Evolutionary conservation across 2,329 filamentous ascomycete species (phyloP).

Genomic region (Mycosphaerella sp.): DNA sequence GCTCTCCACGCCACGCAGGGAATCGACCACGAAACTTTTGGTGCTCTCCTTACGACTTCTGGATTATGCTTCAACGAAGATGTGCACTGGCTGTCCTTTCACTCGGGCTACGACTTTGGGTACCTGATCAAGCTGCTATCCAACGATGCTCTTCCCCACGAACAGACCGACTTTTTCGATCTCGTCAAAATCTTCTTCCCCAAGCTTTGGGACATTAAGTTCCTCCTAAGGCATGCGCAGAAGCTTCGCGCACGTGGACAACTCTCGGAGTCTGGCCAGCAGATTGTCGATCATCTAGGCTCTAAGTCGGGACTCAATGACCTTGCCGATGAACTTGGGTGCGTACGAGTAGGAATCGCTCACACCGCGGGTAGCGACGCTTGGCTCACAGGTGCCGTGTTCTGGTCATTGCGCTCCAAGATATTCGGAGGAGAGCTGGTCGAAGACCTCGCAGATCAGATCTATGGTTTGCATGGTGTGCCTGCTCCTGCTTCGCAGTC

Average conservation of each 20-base stretch:
- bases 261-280: slow-evolving; percentile 28
- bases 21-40: slow-evolving; percentile 85
- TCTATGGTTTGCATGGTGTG: slow-evolving; percentile 77
- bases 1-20: slow-evolving; percentile 75
- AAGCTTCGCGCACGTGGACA: slow-evolving; percentile 20
- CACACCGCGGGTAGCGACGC: slow-evolving; percentile 94
- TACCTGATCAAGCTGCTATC: slow-evolving; percentile 93
- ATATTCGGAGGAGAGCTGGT: slow-evolving; percentile 80
- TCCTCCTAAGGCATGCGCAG: slow-evolving; percentile 85
- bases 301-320: slow-evolving; percentile 89
- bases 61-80: slow-evolving; percentile 82
- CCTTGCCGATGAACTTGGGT: slow-evolving; percentile 85
- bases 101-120: slow-evolving; percentile 96
- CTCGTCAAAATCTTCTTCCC: slow-evolving; percentile 92
- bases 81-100: slow-evolving; percentile 94
- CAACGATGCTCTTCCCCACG: slow-evolving; percentile 73
- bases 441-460: slow-evolving; percentile 76
- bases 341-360: slow-evolving; percentile 78
- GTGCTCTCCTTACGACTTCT: slow-evolving; percentile 81
- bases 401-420: slow-evolving; percentile 84
- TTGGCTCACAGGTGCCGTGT: slow-evolving; percentile 85
- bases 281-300: slow-evolving; percentile 74
- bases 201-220: slow-evolving; percentile 91
- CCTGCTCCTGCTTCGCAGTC: slow-evolving; percentile 52
- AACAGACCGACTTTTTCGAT: slow-evolving; percentile 82